phyloP scores from a whole-genome alignment of 2,329 filamentous ascomycete species.

The Hypocreales sp. region DNA sequence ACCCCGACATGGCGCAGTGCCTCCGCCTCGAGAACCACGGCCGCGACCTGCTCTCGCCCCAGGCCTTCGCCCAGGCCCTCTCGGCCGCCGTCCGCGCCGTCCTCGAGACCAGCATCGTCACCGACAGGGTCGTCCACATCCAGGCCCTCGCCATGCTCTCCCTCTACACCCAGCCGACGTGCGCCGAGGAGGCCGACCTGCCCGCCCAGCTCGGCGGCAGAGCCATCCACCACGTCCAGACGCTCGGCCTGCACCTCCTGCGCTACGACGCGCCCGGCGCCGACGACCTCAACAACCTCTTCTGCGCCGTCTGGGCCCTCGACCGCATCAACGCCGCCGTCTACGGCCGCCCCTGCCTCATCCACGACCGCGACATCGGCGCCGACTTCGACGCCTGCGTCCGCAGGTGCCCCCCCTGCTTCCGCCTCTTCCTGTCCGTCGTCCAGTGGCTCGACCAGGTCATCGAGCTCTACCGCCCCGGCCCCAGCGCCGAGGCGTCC shows the following conservation, averaged over 20 bases:
- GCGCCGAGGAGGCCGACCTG: slow-evolving; percentile 35
- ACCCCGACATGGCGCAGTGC: slow-evolving; percentile 26
- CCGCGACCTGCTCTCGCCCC: slow-evolving; percentile 21
- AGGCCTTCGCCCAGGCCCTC: slow-evolving; percentile 31
- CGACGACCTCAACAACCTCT: slow-evolving; percentile 30
- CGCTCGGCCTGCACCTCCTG: slow-evolving; percentile 36
- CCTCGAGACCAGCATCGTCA: slow-evolving; percentile 36
- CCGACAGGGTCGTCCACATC: slow-evolving; percentile 37
- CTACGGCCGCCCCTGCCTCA: slow-evolving; percentile 42
- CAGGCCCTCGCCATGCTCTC: slow-evolving; percentile 38
- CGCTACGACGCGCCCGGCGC: slow-evolving; percentile 22
- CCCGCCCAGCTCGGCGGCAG: slow-evolving; percentile 36
- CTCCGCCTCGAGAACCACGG: slow-evolving; percentile 27
- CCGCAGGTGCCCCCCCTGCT: slow-evolving; percentile 33
- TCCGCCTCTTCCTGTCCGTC: slow-evolving; percentile 40
- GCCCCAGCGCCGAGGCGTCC: slow-evolving; percentile 22
- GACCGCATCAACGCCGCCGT: slow-evolving; percentile 43
- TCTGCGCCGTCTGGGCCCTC: slow-evolving; percentile 44
- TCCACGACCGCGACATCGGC: slow-evolving; percentile 45
- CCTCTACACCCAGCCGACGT: slow-evolving; percentile 41
- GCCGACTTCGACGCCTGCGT: slow-evolving; percentile 36
- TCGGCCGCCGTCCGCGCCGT: slow-evolving; percentile 32
- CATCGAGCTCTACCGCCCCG: slow-evolving; percentile 43
- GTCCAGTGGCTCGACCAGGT: slow-evolving; percentile 41
- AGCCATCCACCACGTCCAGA: slow-evolving; percentile 42